phyloP scores from a whole-genome alignment of 2,329 filamentous ascomycete genomes.

The Colletotrichum somersetense region DNA sequence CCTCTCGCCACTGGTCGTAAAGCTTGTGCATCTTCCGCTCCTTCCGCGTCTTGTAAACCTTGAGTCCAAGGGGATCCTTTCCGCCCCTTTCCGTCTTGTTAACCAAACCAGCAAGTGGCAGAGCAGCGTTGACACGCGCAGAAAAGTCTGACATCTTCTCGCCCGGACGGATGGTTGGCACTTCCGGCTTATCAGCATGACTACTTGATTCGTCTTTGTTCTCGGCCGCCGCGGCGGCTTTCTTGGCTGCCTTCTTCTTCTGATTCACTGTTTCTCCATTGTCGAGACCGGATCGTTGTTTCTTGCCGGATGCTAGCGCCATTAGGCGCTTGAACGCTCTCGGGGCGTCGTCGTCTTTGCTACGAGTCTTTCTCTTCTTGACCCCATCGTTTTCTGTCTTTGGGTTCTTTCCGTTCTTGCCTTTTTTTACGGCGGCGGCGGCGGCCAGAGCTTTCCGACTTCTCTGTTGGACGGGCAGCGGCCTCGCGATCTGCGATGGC shows the following conservation, averaged over 20 bases:
- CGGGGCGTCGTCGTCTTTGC: constrained; percentile 80
- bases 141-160: constrained; percentile 87
- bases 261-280: constrained; percentile 64
- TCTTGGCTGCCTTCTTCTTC: constrained; percentile 49
- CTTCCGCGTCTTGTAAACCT: constrained; percentile 81
- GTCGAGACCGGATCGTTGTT: constrained; percentile 74
- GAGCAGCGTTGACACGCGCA: constrained; percentile 83
- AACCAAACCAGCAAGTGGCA: constrained; percentile 80
- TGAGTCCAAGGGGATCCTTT: constrained; percentile 74
- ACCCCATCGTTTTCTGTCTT: constrained; percentile 48
- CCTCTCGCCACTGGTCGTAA: constrained; percentile 81
- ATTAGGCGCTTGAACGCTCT: constrained; percentile 89
- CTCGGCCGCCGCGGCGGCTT: constrained; percentile 44
- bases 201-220: constrained; percentile 24
- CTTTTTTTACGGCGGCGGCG: constrained; percentile 8
- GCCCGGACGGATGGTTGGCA: constrained; percentile 82
- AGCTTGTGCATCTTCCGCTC: constrained; percentile 86
- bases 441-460: constrained; percentile 27
- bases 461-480: constrained; percentile 60
- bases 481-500: constrained; percentile 61
- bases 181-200: constrained; percentile 48
- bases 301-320: constrained; percentile 76
- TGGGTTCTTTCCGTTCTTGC: constrained; percentile 46
- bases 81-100: constrained; percentile 71
- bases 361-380: constrained; percentile 61